These are phyloP conservation scores for Ceratocystis lukuohia DNA, from an alignment of 2,329 filamentous ascomycete species.

Conservation along the genomic window DNA sequence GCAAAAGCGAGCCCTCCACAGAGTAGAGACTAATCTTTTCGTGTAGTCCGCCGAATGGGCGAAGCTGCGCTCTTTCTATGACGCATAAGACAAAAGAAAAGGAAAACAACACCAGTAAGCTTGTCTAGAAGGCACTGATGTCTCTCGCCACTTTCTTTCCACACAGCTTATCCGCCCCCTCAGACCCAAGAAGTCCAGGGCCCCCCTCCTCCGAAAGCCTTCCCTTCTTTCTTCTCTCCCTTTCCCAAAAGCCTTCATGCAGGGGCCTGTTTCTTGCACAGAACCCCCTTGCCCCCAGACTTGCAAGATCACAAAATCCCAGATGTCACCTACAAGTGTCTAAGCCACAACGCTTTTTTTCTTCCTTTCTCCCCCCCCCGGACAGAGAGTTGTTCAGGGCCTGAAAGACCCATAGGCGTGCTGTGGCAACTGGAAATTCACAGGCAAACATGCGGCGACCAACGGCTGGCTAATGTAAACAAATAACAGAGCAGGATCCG, in stretches of 20 bases:
- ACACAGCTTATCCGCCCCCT: neutral
- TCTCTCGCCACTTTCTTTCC: neutral
- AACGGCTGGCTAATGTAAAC: neutral
- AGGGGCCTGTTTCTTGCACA: neutral
- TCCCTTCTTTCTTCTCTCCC: neutral
- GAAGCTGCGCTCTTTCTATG: too few species aligned
- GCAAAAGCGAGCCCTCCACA: neutral
- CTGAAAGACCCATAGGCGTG: neutral
- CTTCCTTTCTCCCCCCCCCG: neutral
- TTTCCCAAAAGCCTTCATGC: neutral
- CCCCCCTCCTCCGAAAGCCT: neutral
- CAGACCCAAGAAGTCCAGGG: neutral
- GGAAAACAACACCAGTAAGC: too few species aligned
- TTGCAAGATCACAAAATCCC: neutral
- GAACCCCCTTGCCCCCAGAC: neutral
- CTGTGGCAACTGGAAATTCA: neutral
- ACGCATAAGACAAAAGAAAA: too few species aligned
- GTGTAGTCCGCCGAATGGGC: neutral
- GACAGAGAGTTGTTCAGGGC: neutral
- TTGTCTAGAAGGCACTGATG: too few species aligned
- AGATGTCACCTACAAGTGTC: neutral
- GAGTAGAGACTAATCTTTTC: neutral
- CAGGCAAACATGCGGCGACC: neutral
- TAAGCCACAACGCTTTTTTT: neutral
- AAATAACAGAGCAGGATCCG: neutral